Evolutionary conservation across 371 early-diverging fungal genomes (phyloP).

Genomic region (Mucor saturninus): DNA sequence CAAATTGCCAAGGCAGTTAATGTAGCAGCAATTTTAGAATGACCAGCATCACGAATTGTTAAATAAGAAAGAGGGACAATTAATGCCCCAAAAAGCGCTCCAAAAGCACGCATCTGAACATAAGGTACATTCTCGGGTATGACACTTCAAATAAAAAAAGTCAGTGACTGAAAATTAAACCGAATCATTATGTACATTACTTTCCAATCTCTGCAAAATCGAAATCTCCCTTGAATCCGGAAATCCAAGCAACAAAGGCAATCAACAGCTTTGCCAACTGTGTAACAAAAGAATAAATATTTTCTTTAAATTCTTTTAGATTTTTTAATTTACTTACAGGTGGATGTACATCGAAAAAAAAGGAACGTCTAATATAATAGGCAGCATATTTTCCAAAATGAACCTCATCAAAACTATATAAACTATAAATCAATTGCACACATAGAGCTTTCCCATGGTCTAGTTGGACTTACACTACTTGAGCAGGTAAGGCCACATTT

Average conservation of each 20-base stretch:
- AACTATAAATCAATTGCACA: background rate
- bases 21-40: slow-evolving; percentile 68
- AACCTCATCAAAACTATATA: slow-evolving; percentile 90
- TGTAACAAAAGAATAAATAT: background rate
- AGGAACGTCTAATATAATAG: slow-evolving; percentile 89
- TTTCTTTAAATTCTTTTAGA: background rate
- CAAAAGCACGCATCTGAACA: slow-evolving; percentile 78
- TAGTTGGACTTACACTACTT: slow-evolving; percentile 29
- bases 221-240: slow-evolving; percentile 88
- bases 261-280: slow-evolving; percentile 93
- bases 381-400: slow-evolving; percentile 99
- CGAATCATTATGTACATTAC: slow-evolving; percentile 27
- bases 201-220: slow-evolving; percentile 86
- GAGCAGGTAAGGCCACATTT: slow-evolving; percentile 19
- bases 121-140: slow-evolving; percentile 77
- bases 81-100: slow-evolving; percentile 74
- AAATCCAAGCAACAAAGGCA: slow-evolving; percentile 73
- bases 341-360: slow-evolving; percentile 96
- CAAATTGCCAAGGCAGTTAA: slow-evolving; percentile 71
- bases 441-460: background rate
- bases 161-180: background rate
- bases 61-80: slow-evolving; percentile 84
- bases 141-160: slow-evolving; percentile 13
- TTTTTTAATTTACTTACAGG: slow-evolving; percentile 37
- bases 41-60: slow-evolving; percentile 78